Base-by-base conservation (phyloP, 805 yeast genomes). In the Wickerhamiella bombiphila region DNA sequence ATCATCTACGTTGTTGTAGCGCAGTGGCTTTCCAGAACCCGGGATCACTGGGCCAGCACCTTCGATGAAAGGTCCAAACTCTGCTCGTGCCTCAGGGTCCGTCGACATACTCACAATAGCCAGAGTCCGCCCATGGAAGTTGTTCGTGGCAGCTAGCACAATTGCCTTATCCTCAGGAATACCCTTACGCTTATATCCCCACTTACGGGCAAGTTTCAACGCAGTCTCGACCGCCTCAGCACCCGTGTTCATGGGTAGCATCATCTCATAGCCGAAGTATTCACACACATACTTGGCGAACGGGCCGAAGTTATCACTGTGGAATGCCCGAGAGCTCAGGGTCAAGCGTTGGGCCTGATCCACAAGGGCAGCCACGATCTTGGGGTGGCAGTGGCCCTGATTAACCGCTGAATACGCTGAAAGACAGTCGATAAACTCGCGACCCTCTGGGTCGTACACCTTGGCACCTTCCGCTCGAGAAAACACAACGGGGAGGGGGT, bases 141-240 rank as follows among this genome's bases (percentile, higher is more conserved):
- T 88, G 56, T 85, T 74, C 44, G 74, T 75, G 22, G 93, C 94
- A 32, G 93, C 79, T 40, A 88, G 66, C 40, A 88, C 76, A 51
- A 86, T 76, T 37, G 95, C 95, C 60, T 88, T 81, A 52, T 72
- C 73, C 21, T 74, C 69, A 22, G 85, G 76, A 49, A 88, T 88
- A 2, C 79, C 79, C 65, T 88, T 88, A 58, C 73, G 74, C 52
- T 69, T 69, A 66, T 86, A 88, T 40, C 96, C 97, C 97, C 97
- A 88, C 66, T 88, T 77, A 70, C 97, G 77, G 36, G 96, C 96
- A 42, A 88, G 66, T 61, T 88, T 88, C 56, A 88, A 66, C 21
- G 80, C 94, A 29, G 95, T 82, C 65, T 88, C 97, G 30, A 88
- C 97, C 7, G 97, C 97, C 64, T 88, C 97, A 29, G 96, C 96